These are phyloP conservation scores for Paraphoma sp. DNA, from an alignment of 2,329 filamentous ascomycete species.

Conservation along the genomic window DNA sequence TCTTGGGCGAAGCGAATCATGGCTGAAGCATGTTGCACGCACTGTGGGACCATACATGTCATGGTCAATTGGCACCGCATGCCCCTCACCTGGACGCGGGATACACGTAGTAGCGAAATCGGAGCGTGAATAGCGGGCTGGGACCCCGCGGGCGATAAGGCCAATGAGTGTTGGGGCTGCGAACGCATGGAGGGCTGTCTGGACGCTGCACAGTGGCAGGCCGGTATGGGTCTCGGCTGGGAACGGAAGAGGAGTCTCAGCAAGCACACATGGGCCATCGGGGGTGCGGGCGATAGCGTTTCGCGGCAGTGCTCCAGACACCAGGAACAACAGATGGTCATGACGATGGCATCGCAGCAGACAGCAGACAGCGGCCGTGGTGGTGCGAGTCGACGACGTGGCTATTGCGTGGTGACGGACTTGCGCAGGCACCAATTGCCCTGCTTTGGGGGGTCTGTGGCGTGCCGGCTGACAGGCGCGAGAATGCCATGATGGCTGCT, in stretches of 20 bases:
- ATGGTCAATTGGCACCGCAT: conserved; percentile 2
- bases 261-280: neutral
- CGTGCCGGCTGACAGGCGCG: conserved; percentile 7
- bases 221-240: conserved; percentile 34
- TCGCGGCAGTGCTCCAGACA: neutral
- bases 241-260: conserved; percentile 25
- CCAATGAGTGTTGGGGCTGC: conserved; percentile 36
- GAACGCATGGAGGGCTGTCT: conserved; percentile 36
- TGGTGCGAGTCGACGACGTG: neutral
- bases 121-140: conserved; percentile 25
- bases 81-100: conserved; percentile 8
- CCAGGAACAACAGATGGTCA: no score
- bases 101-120: conserved; percentile 33
- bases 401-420: neutral
- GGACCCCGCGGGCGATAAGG: conserved; percentile 40
- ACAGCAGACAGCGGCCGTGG: neutral
- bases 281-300: neutral
- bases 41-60: conserved; percentile 11
- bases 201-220: conserved; percentile 13
- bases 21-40: conserved; percentile 40
- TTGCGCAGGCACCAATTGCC: conserved; percentile 14
- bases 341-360: neutral
- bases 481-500: neutral
- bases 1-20: conserved; percentile 45
- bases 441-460: conserved; percentile 12